Percentiles rank a stretch among this genome's conserved stretches.
Conservation (phyloP, 306 rosid genomes). For the Sicyos edulis region DNA sequence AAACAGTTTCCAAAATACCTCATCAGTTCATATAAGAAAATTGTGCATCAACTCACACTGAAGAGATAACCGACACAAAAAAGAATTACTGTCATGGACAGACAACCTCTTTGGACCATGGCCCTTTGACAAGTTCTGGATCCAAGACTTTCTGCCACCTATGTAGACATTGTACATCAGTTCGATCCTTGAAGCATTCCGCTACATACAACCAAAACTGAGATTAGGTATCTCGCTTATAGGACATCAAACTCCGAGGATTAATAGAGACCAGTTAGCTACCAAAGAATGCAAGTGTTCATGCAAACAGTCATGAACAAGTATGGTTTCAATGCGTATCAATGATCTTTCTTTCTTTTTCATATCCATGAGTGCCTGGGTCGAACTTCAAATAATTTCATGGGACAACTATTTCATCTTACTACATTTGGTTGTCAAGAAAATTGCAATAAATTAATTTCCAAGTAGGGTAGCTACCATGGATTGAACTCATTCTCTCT, state of each 20-base stretch:
- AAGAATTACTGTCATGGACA: constrained; percentile 17
- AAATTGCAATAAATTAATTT: too few relatives aligned
- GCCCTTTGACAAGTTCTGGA: too few relatives aligned
- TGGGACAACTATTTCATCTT: too few relatives aligned
- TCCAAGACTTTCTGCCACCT: too few relatives aligned
- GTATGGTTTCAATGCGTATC: background rate
- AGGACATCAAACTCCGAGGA: constrained; percentile 4
- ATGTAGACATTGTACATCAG: too few relatives aligned
- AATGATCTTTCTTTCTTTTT: too few relatives aligned
- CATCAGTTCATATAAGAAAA: background rate
- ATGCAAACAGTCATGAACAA: constrained; percentile 15
- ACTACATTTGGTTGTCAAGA: too few relatives aligned
- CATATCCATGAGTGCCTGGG: too few relatives aligned
- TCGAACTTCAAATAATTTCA: too few relatives aligned
- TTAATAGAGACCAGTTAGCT: background rate
- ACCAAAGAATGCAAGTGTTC: background rate
- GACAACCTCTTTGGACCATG: constrained; percentile 92
- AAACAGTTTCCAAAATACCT: constrained; percentile 12
- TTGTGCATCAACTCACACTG: background rate
- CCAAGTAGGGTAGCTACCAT: too few relatives aligned
- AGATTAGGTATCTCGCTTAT: constrained; percentile 25
- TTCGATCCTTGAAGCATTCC: constrained; percentile 94
- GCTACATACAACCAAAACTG: constrained; percentile 47
- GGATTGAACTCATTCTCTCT: too few relatives aligned
- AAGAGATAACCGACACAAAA: background rate